Evolutionary conservation across 2,329 filamentous ascomycete genomes (phyloP), one percentile per base, ranked within the genome.

Genomic region (Sarocladium brachiariae): DNA sequence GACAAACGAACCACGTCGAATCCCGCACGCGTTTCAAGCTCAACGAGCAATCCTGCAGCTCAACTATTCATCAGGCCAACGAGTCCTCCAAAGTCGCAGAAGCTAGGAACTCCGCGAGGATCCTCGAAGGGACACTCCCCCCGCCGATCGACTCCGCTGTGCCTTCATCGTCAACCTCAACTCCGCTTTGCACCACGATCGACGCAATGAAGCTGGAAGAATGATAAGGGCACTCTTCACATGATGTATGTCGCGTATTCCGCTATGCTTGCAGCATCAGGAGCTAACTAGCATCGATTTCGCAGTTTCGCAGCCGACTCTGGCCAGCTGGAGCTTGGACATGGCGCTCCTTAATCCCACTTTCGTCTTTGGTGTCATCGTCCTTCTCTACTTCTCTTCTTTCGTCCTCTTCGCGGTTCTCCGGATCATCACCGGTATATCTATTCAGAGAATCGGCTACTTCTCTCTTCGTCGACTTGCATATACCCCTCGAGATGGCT

Each of bases 371-470:
- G 92, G 92, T 65, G 76, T 95, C 59, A 62, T 91, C 65, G 83
- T 97, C 60, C 78, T 97, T 56, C 73, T 89, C 55, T 99, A 97
- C 72, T 80, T 99, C 39, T 86, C 83, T 55, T 90, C 92, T 55
- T 99, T 99, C 64, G 84, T 99, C 54, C 68, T 96, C 53, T 96
- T 99, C 67, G 93, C 93, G 61, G 80, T 97, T 59, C 72, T 99
- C 56, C 89, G 93, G 58, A 91, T 97, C 59, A 76, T 92, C 54
- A 97, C 92, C 31, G 93, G 93, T 54, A 76, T 99, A 52, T 99
- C 93, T 5, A 96, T 99, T 57, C 95, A 99, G 70, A 84, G 93
- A 58, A 81, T 99, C 59, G 93, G 93, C 55, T 95, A 95, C 66
- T 84, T 95, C 58, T 96, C 93, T 31, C 76, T 99, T 58, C 86